Conservation (phyloP, 1,284 basidiomycete genomes). For the Ganoderma leucocontextum region DNA sequence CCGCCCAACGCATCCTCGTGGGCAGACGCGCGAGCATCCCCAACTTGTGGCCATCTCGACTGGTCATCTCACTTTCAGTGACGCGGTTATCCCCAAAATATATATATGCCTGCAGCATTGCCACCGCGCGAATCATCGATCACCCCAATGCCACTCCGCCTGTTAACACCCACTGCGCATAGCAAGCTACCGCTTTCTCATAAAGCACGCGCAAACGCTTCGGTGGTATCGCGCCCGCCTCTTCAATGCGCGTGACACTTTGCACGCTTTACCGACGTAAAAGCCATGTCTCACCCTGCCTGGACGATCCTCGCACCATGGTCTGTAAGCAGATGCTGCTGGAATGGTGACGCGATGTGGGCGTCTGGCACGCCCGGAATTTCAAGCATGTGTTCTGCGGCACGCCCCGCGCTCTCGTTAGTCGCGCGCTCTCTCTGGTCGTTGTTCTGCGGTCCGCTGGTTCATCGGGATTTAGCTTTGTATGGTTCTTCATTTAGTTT, state of each 20-base stretch:
- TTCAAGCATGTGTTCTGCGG: too few relatives aligned
- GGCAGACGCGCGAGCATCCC: constrained; percentile 47
- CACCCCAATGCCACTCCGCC: constrained; percentile 16
- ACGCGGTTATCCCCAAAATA: constrained; percentile 32
- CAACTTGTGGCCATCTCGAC: constrained; percentile 47
- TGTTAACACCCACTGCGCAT: too few relatives aligned
- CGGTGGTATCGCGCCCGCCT: constrained; percentile 22
- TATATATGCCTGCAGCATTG: constrained; percentile 35
- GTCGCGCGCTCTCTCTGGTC: too few relatives aligned
- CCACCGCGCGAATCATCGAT: constrained; percentile 33
- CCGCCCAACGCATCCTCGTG: constrained; percentile 47
- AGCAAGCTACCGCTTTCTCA: too few relatives aligned
- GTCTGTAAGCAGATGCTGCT: constrained; percentile 42
- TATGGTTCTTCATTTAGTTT: too few relatives aligned
- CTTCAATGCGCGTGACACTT: constrained; percentile 34
- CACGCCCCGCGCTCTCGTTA: too few relatives aligned
- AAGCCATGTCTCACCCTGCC: constrained; percentile 29
- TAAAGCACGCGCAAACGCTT: too few relatives aligned
- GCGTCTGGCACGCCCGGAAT: too few relatives aligned
- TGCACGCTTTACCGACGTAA: constrained; percentile 22
- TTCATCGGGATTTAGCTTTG: too few relatives aligned
- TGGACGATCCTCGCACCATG: constrained; percentile 29
- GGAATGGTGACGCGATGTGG: constrained; percentile 41
- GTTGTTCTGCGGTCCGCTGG: too few relatives aligned
- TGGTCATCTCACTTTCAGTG: constrained; percentile 40